phyloP scores from a whole-genome alignment of 176 grass and related monocot species.

The Carex myosuroides region DNA sequence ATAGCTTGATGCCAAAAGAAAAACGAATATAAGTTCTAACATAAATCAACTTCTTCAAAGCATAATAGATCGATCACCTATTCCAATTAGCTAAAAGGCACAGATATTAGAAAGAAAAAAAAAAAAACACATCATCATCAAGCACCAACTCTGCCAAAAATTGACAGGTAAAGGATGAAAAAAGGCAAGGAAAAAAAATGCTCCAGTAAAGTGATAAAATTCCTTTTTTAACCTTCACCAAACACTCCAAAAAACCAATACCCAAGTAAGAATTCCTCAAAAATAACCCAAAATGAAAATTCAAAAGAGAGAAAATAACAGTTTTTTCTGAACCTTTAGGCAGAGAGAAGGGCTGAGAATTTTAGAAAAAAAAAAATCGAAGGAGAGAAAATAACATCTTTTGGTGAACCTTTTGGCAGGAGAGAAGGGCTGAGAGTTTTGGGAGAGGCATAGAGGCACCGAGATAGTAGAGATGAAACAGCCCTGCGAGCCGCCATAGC shows the following conservation, averaged over 20 bases:
- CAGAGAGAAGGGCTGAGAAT: conserved; percentile 19
- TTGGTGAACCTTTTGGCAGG: conserved; percentile 33
- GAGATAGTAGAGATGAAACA: conserved; percentile 45
- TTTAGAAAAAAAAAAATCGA: background rate
- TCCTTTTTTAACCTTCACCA: background rate
- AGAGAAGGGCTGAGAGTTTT: conserved; percentile 25
- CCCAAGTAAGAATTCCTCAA: background rate
- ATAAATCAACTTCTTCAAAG: background rate
- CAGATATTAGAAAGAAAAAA: background rate
- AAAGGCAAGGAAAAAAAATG: background rate
- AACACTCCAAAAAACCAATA: background rate
- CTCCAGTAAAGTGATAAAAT: background rate
- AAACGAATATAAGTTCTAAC: background rate
- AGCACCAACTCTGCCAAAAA: background rate
- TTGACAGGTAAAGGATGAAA: background rate
- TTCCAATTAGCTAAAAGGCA: background rate
- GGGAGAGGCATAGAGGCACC: conserved; percentile 19
- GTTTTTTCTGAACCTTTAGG: conserved; percentile 22
- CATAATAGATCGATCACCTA: background rate
- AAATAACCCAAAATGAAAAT: background rate
- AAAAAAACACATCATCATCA: background rate
- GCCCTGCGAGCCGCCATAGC: conserved; percentile 53
- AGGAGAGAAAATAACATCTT: background rate
- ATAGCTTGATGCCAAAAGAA: background rate
- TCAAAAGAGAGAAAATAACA: background rate